Conservation (phyloP, 176 grass and related monocot species). For the sorghum (Sorghum bicolor) region DNA sequence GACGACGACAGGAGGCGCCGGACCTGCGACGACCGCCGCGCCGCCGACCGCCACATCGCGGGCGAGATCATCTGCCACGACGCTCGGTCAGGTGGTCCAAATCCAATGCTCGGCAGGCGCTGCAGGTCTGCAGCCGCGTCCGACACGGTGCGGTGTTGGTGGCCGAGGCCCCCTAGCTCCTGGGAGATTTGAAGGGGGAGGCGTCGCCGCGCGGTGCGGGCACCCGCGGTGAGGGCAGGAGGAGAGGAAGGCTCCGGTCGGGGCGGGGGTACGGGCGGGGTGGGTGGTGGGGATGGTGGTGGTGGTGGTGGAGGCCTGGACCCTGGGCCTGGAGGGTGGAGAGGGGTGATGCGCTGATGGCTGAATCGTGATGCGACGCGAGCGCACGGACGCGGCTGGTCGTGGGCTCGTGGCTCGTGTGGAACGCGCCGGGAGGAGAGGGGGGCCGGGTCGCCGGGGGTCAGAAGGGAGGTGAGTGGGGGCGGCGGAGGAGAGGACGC, state of each 20-base stretch:
- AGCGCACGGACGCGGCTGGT: not conserved
- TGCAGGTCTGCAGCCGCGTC: not conserved
- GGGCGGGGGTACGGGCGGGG: not conserved
- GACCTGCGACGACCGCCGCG: constrained; percentile 56
- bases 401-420: not conserved
- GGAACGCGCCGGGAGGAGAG: not conserved
- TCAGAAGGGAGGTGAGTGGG: not conserved
- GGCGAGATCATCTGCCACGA: constrained; percentile 16
- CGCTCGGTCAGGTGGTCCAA: not conserved
- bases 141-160: not conserved
- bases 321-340: not conserved
- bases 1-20: constrained; percentile 51
- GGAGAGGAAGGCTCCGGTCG: not conserved
- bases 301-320: not conserved
- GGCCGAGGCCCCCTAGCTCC: constrained; percentile 1
- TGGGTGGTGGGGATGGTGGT: not conserved
- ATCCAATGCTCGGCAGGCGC: not conserved
- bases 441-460: not conserved
- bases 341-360: not conserved
- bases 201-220: constrained; percentile 27
- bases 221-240: constrained; percentile 34
- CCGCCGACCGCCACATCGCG: constrained; percentile 62
- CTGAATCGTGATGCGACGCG: not conserved
- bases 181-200: constrained; percentile 38
- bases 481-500: constrained; percentile 15